Evolutionary conservation across 2,329 filamentous ascomycete species (phyloP).

Genomic region (Nectriaceae sp.): DNA sequence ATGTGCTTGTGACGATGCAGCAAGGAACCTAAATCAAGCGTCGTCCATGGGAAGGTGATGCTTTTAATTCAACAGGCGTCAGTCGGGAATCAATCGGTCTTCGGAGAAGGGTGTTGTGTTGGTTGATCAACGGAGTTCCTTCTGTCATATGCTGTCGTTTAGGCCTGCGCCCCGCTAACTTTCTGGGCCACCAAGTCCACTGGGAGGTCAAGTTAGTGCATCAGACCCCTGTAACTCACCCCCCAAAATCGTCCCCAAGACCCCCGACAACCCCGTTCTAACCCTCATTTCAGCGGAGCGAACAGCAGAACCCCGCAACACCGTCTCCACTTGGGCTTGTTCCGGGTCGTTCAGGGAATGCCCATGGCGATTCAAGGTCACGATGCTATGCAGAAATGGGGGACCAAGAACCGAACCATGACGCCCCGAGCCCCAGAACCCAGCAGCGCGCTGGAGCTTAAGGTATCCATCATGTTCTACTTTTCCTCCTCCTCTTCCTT

Average conservation of each 20-base stretch:
- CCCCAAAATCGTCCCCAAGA: conserved; percentile 7
- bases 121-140: background rate
- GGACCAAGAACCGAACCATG: conserved; percentile 26
- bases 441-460: conserved; percentile 6
- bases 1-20: no score
- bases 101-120: conserved; percentile 8
- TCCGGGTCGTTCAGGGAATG: conserved; percentile 25
- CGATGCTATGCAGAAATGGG: conserved; percentile 29
- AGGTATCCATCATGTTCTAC: conserved; percentile 25
- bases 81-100: background rate
- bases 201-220: background rate
- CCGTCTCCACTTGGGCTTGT: conserved; percentile 19
- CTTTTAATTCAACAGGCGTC: no score
- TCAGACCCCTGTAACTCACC: conserved; percentile 14
- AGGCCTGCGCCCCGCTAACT: no score
- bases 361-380: conserved; percentile 26
- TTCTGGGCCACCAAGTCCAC: background rate
- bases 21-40: no score
- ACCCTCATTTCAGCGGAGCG: conserved; percentile 1
- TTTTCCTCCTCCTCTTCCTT: conserved; percentile 17
- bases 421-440: conserved; percentile 22
- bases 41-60: no score
- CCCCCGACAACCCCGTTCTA: background rate
- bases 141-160: background rate
- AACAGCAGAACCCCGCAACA: conserved; percentile 27